Evolutionary conservation across 345 rosid genomes (phyloP).

Genomic region (Ailanthus altissimus): DNA sequence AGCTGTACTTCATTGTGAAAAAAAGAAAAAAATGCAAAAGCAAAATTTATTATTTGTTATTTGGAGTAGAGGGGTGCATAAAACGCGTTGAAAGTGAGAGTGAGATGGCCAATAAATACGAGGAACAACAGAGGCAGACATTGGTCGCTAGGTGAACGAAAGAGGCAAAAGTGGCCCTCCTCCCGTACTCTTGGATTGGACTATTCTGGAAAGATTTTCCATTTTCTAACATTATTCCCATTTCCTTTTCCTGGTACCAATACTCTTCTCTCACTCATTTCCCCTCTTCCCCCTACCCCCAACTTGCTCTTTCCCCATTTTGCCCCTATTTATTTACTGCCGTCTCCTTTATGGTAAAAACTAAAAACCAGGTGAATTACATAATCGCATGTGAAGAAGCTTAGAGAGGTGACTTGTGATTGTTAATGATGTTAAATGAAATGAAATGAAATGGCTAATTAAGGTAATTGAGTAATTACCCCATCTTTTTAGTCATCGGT

Average conservation of each 20-base stretch:
- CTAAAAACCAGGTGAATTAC: slow-evolving; percentile 23
- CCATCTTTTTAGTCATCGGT: slow-evolving; percentile 19
- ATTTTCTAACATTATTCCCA: slow-evolving; percentile 69
- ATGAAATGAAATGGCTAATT: slow-evolving; percentile 29
- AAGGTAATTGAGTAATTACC: slow-evolving; percentile 39
- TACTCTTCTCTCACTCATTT: slow-evolving; percentile 1
- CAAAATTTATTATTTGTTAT: background rate
- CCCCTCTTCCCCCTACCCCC: no score
- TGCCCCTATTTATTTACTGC: slow-evolving; percentile 15
- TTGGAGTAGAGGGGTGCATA: background rate
- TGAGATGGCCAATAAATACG: slow-evolving; percentile 37
- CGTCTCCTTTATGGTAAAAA: slow-evolving; percentile 20
- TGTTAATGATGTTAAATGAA: slow-evolving; percentile 30
- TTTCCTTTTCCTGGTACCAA: slow-evolving; percentile 61
- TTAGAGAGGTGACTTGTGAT: slow-evolving; percentile 26
- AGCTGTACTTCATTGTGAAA: no score
- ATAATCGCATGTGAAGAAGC: background rate
- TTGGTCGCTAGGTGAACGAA: slow-evolving; percentile 47
- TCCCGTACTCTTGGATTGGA: slow-evolving; percentile 95
- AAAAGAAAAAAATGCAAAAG: background rate
- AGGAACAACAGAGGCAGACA: slow-evolving; percentile 48
- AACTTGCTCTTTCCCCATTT: slow-evolving; percentile 6
- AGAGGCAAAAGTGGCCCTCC: slow-evolving; percentile 54
- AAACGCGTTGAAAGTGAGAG: slow-evolving; percentile 30
- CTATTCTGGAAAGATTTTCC: slow-evolving; percentile 84